Evolutionary conservation across 2,329 filamentous ascomycete genomes (phyloP), one percentile per base, ranked within the genome.

Genomic region (Aureobasidium melanogenum): DNA sequence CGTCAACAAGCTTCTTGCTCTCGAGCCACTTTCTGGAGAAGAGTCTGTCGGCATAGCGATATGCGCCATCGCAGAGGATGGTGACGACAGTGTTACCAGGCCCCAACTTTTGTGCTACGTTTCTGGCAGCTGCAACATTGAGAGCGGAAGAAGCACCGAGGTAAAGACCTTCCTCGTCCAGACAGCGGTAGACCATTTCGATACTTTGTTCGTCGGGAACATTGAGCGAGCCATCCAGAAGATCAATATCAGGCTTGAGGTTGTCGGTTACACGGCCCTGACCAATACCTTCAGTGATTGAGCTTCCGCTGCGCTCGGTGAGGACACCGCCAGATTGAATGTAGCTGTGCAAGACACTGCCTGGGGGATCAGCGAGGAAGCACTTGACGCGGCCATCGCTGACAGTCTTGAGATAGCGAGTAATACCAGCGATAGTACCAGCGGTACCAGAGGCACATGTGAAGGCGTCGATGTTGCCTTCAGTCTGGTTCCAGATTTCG

Each of bases 251-350:
- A 4, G 88, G 89, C 75, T 84, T 80, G 66, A 99, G 78, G 76
- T 99, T 99, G 71, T 96, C 90, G n/a, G 94, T 99, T 56, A 99
- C 84, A 57, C 94, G 88, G 39, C 94, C 94, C 78, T 97, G 94
- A 22, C 94, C 94, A 69, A 99, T 99, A 26, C 94, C 94, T 77
- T 99, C 94, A 2, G 94, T 99, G 76, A 99, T 97, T 70, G 88
- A 94, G 60, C 88, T 87, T 10, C 94, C 94, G 2, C 79, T 79
- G 55, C 94, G 83, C 71, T 97, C 93, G n/a, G 80, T 79, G 60
- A 97, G 80, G 72, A 88, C 88, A 12, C 91, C 91, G 14, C 91
- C 91, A 17, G 88, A 92, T 63, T 84, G 82, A 67, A 99, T 88
- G 78, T 97, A 97, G 63, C 88, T 91, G 79, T 96, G 91, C 70